A percentile compares a stretch with the other conserved stretches of the same genome.
phyloP scores from a whole-genome alignment of 2,329 filamentous ascomycete genomes.

The Alternaria burnsii region DNA sequence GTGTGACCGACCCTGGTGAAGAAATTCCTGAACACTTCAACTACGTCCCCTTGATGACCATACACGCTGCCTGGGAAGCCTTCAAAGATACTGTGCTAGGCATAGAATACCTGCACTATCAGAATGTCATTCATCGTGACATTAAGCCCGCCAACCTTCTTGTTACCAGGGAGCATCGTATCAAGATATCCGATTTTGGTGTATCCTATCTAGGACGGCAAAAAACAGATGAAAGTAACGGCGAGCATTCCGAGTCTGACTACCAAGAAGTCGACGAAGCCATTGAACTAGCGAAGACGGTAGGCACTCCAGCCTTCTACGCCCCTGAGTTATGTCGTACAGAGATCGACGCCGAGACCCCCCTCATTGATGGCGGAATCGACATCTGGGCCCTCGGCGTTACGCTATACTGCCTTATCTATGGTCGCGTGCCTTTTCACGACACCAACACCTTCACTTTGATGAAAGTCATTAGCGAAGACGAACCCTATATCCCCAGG shows the following conservation, averaged over 20 bases:
- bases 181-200: slow-evolving; percentile 99
- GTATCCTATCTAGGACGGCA: slow-evolving; percentile 96
- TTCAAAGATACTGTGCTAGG: slow-evolving; percentile 95
- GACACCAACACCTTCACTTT: slow-evolving; percentile 91
- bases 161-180: slow-evolving; percentile 81
- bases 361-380: slow-evolving; percentile 89
- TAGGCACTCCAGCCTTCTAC: slow-evolving; percentile 97
- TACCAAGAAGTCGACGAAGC: slow-evolving; percentile 90
- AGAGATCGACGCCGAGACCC: slow-evolving; percentile 70
- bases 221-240: slow-evolving; percentile 78
- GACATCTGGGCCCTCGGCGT: slow-evolving; percentile 98
- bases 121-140: slow-evolving; percentile 61
- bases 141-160: slow-evolving; percentile 80
- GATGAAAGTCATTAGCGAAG: slow-evolving; percentile 89
- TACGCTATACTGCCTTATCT: slow-evolving; percentile 94
- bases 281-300: slow-evolving; percentile 95
- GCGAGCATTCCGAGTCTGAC: slow-evolving; percentile 80
- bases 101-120: slow-evolving; percentile 80
- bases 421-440: slow-evolving; percentile 90
- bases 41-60: slow-evolving; percentile 91
- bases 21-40: slow-evolving; percentile 87
- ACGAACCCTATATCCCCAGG: slow-evolving; percentile 88
- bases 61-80: slow-evolving; percentile 80
- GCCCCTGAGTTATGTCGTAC: slow-evolving; percentile 96
- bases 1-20: slow-evolving; percentile 49